These are phyloP conservation scores for Colletotrichum tanaceti DNA, from an alignment of 2,329 filamentous ascomycete genomes.

Conservation along the genomic window DNA sequence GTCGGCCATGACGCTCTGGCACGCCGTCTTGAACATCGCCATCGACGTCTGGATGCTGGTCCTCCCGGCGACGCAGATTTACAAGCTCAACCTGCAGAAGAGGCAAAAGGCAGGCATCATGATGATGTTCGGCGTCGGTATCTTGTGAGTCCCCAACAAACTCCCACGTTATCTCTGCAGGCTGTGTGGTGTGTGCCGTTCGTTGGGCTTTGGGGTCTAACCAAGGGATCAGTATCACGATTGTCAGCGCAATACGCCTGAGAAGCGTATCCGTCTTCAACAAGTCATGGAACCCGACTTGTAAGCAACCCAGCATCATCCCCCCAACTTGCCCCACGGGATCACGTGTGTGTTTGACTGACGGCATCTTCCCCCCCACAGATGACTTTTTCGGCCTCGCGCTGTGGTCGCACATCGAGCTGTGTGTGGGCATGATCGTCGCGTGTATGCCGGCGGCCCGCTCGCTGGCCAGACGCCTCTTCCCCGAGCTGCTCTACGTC, in stretches of 20 bases:
- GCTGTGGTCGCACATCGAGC: conserved; percentile 43
- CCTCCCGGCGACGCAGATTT: conserved; percentile 28
- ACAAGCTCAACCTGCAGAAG: conserved; percentile 33
- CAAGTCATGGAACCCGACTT: conserved; percentile 35
- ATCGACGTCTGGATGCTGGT: conserved; percentile 34
- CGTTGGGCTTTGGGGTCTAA: neutral
- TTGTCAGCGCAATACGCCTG: conserved; percentile 26
- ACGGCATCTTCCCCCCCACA: conserved; percentile 48
- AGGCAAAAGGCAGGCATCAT: conserved; percentile 34
- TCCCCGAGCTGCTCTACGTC: conserved; percentile 29
- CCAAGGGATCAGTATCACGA: conserved; percentile 8
- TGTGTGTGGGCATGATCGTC: conserved; percentile 25
- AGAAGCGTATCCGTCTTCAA: conserved; percentile 17
- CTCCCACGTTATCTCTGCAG: rapidly evolving
- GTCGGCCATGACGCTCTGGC: conserved; percentile 25
- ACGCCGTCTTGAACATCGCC: conserved; percentile 26
- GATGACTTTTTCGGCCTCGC: conserved; percentile 48
- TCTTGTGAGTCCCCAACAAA: conserved; percentile 28
- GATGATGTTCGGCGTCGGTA: conserved; percentile 34
- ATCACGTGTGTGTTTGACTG: conserved; percentile 49
- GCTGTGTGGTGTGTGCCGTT: too few species aligned
- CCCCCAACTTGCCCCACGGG: conserved; percentile 53
- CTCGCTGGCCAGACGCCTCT: conserved; percentile 18
- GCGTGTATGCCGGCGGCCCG: conserved; percentile 37
- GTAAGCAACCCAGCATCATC: too few species aligned